Conservation (phyloP, 352 stramenopile genomes). For the Pythium utonaiense region DNA sequence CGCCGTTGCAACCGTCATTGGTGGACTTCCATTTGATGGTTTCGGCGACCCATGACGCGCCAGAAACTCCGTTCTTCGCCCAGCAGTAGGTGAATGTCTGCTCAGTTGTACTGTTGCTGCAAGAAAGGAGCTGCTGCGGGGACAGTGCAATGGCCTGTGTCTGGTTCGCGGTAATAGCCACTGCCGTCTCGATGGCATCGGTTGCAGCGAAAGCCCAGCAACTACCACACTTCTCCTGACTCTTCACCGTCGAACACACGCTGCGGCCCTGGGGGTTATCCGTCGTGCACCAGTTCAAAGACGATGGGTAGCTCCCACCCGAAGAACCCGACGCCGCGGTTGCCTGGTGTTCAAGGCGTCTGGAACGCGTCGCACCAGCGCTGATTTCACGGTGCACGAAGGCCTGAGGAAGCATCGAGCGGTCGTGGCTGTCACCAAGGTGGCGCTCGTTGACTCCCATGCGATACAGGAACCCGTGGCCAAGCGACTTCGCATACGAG, state of each 20-base stretch:
- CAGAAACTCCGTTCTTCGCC: constrained; percentile 37
- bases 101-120: constrained; percentile 58
- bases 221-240: constrained; percentile 76
- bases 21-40: constrained; percentile 73
- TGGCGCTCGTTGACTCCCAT: constrained; percentile 69
- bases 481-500: constrained; percentile 47
- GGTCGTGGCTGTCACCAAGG: constrained; percentile 35
- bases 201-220: constrained; percentile 78
- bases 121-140: constrained; percentile 75
- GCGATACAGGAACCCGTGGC: constrained; percentile 59
- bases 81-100: constrained; percentile 80
- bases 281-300: constrained; percentile 70
- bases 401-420: constrained; percentile 43
- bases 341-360: constrained; percentile 26
- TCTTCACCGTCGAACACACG: constrained; percentile 77
- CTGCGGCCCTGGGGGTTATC: constrained; percentile 60
- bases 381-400: constrained; percentile 62
- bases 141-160: constrained; percentile 57
- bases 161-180: constrained; percentile 61
- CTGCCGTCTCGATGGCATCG: constrained; percentile 75
- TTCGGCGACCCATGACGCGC: constrained; percentile 51
- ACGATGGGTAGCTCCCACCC: constrained; percentile 22
- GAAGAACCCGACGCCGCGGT: constrained; percentile 23
- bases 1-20: constrained; percentile 75
- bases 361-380: constrained; percentile 17